phyloP scores from a whole-genome alignment of 1,139 yeast genomes.

The Pichiaceae sp. region DNA sequence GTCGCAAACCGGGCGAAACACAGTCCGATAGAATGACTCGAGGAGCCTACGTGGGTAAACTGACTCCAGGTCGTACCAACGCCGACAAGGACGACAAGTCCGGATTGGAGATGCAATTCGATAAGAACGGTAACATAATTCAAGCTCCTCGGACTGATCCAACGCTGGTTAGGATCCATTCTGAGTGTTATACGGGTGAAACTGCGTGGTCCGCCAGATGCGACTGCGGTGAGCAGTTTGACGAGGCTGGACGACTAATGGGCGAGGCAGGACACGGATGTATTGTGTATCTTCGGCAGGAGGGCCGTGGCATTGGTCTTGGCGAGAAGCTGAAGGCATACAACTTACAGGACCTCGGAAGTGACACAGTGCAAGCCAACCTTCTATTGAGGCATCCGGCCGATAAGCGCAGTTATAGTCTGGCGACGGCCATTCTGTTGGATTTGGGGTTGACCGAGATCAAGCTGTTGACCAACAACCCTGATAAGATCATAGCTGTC shows the following conservation, averaged over 20 bases:
- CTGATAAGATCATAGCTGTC: conserved; percentile 91
- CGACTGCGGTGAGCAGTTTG: conserved; percentile 98
- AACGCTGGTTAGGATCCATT: conserved; percentile 71
- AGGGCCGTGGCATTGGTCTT: conserved; percentile 96
- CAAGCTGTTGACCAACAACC: conserved; percentile 84
- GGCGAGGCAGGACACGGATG: conserved; percentile 84
- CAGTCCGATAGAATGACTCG: conserved; percentile 94
- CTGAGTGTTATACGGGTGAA: conserved; percentile 98
- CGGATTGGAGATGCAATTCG: conserved; percentile 37
- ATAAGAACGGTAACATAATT: conserved; percentile 39
- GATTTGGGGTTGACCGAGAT: conserved; percentile 74
- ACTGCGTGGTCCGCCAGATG: conserved; percentile 99
- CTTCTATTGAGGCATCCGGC: conserved; percentile 91
- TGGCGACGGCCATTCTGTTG: conserved; percentile 85
- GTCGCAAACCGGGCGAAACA: conserved; percentile 51
- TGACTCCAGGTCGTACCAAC: conserved; percentile 72
- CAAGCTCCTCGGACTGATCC: conserved; percentile 20
- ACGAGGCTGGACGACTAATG: conserved; percentile 93
- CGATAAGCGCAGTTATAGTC: conserved; percentile 84
- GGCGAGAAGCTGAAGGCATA: conserved; percentile 97
- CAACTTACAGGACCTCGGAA: conserved; percentile 94
- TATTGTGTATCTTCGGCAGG: conserved; percentile 92
- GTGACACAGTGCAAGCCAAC: conserved; percentile 97
- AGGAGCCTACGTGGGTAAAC: conserved; percentile 89
- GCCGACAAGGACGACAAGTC: conserved; percentile 55